These are phyloP conservation scores for Calocybe indica DNA, from an alignment of 768 basidiomycete species.

Conservation along the genomic window DNA sequence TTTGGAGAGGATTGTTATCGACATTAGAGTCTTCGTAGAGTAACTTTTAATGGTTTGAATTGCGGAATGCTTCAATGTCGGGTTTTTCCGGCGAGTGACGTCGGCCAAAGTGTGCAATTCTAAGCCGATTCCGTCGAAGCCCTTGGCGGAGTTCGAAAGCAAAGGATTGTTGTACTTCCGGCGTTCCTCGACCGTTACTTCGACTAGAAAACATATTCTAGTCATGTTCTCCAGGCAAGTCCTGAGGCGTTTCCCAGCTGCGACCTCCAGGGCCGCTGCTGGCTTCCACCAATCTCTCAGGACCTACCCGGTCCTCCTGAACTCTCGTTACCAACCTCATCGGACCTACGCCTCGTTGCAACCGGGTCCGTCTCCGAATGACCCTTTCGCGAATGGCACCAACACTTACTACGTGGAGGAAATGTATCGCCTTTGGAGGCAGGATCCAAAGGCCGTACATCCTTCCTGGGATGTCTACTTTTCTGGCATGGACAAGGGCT, in stretches of 20 bases:
- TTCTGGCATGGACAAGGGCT: slow-evolving; percentile 83
- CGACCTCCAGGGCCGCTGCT: not conserved
- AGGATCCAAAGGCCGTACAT: slow-evolving; percentile 91
- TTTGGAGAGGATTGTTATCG: slow-evolving; percentile 55
- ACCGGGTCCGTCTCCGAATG: slow-evolving; percentile 63
- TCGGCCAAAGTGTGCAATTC: too few species aligned
- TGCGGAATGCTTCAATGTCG: too few species aligned
- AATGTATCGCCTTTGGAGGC: slow-evolving; percentile 91
- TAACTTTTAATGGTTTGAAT: not conserved
- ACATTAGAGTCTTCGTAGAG: slow-evolving; percentile 12
- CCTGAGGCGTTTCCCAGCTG: slow-evolving; percentile 1
- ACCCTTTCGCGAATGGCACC: slow-evolving; percentile 88
- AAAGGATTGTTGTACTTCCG: too few species aligned
- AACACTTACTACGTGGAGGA: slow-evolving; percentile 95
- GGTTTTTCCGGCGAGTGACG: too few species aligned
- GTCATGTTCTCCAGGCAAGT: slow-evolving; percentile 1
- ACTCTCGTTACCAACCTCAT: slow-evolving; percentile 8
- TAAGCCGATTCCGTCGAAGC: too few species aligned
- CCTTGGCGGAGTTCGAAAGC: too few species aligned
- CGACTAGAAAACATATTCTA: not conserved
- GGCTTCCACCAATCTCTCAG: too few species aligned
- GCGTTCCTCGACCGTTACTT: too few species aligned
- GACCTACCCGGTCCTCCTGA: not conserved
- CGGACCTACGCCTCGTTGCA: slow-evolving; percentile 39
- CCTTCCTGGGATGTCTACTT: slow-evolving; percentile 95